These are phyloP conservation scores for Russula olivacea DNA, from an alignment of 768 basidiomycete genomes.

Conservation along the genomic window DNA sequence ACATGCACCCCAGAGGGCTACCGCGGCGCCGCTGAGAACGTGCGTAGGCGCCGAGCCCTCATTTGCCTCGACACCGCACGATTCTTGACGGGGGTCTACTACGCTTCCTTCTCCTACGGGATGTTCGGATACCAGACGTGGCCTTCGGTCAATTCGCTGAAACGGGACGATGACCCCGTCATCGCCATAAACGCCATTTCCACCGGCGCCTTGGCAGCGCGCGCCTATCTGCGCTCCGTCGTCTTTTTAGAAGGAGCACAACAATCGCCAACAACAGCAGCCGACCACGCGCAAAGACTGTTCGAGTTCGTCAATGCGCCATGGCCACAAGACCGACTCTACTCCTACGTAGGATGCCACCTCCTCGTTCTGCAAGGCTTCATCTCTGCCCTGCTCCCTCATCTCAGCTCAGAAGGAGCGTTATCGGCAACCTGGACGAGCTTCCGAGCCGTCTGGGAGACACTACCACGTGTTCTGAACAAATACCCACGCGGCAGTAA, in stretches of 20 bases:
- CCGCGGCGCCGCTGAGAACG: neutral
- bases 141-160: conserved; percentile 6
- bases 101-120: neutral
- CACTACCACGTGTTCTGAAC: conserved; percentile 1
- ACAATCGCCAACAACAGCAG: neutral
- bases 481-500: neutral
- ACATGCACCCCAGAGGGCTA: conserved; percentile 3
- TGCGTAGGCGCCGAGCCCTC: neutral
- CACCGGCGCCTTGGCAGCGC: neutral
- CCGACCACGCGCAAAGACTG: neutral
- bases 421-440: neutral
- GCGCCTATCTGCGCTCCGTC: conserved; percentile 2
- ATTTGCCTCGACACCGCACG: neutral
- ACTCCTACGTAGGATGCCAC: neutral
- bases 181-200: conserved; percentile 5
- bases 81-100: neutral
- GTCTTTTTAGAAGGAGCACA: neutral
- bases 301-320: neutral
- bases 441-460: conserved; percentile 8
- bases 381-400: neutral
- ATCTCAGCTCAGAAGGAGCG: neutral
- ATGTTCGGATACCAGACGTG: conserved; percentile 6
- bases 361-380: conserved; percentile 5
- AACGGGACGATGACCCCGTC: conserved; percentile 3
- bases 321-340: neutral